Conservation (phyloP, 495 filamentous ascomycete species). For the Aspergillus indologenus region DNA sequence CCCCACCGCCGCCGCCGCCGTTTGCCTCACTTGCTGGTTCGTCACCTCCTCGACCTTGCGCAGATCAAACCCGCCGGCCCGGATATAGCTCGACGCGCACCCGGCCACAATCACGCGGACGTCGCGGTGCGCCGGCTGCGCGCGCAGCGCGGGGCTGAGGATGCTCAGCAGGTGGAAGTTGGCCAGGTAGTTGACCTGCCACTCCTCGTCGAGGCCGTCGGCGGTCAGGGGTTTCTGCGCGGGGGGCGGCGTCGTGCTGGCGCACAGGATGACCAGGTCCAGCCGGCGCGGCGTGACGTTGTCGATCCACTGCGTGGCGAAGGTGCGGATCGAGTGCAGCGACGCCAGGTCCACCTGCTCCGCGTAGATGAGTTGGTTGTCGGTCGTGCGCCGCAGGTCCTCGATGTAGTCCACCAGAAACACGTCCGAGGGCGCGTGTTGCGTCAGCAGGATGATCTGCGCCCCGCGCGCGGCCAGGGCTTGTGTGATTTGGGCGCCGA, state of each 20-base stretch:
- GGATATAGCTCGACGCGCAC: constrained; percentile 75
- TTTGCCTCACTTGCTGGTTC: constrained; percentile 13
- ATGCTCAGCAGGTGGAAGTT: constrained; percentile 95
- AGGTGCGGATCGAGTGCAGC: constrained; percentile 81
- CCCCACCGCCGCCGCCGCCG: background rate
- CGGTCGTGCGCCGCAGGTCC: constrained; percentile 74
- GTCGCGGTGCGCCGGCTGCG: constrained; percentile 90
- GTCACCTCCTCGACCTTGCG: constrained; percentile 32
- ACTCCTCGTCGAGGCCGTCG: constrained; percentile 83
- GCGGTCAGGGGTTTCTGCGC: constrained; percentile 51
- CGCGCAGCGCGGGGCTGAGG: constrained; percentile 78
- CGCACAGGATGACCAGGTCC: constrained; percentile 89
- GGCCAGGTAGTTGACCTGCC: constrained; percentile 91
- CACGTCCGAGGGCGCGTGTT: constrained; percentile 71
- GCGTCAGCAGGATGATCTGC: constrained; percentile 87
- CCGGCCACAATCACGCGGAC: constrained; percentile 83
- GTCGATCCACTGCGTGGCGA: constrained; percentile 99
- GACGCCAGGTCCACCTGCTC: constrained; percentile 89
- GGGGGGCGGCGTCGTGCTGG: constrained; percentile 64
- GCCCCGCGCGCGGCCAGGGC: constrained; percentile 80
- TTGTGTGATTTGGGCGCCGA: constrained; percentile 72
- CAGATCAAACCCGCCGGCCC: constrained; percentile 56
- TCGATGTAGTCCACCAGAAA: constrained; percentile 92
- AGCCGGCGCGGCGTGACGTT: constrained; percentile 88
- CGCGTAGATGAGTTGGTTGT: constrained; percentile 88